Conservation (phyloP, 2,329 filamentous ascomycete genomes). For the Claviceps maximensis region DNA sequence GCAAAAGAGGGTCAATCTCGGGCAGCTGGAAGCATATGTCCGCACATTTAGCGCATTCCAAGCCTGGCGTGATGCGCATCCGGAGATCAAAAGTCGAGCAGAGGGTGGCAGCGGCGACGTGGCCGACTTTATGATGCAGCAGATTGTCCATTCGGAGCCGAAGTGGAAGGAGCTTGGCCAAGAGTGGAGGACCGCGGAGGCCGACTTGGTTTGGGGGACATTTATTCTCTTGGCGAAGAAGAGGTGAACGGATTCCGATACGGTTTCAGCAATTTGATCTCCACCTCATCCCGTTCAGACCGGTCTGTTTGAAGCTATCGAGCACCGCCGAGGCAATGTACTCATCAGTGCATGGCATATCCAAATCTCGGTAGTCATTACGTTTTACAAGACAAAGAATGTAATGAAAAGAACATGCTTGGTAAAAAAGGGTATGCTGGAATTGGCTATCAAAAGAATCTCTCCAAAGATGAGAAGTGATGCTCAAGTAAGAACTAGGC, state of each 20-base stretch:
- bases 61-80: conserved; percentile 44
- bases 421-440: too few relatives aligned
- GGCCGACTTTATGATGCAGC: conserved; percentile 48
- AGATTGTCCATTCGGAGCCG: conserved; percentile 39
- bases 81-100: conserved; percentile 31
- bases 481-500: too few relatives aligned
- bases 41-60: conserved; percentile 47
- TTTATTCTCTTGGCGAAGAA: conserved; percentile 43
- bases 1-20: conserved; percentile 38
- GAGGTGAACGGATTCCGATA: conserved; percentile 7
- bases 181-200: conserved; percentile 38
- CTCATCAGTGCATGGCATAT: too few relatives aligned
- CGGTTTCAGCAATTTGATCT: too few relatives aligned
- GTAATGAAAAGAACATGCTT: too few relatives aligned
- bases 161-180: conserved; percentile 35
- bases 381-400: too few relatives aligned
- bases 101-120: conserved; percentile 47
- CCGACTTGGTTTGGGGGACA: conserved; percentile 49
- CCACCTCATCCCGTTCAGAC: too few relatives aligned
- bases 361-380: too few relatives aligned
- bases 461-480: too few relatives aligned
- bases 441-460: too few relatives aligned
- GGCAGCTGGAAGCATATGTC: conserved; percentile 46
- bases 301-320: too few relatives aligned
- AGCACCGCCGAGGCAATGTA: too few relatives aligned